Base-by-base conservation (phyloP, 2,329 filamentous ascomycete genomes). In the Pseudogymnoascus sp. region DNA sequence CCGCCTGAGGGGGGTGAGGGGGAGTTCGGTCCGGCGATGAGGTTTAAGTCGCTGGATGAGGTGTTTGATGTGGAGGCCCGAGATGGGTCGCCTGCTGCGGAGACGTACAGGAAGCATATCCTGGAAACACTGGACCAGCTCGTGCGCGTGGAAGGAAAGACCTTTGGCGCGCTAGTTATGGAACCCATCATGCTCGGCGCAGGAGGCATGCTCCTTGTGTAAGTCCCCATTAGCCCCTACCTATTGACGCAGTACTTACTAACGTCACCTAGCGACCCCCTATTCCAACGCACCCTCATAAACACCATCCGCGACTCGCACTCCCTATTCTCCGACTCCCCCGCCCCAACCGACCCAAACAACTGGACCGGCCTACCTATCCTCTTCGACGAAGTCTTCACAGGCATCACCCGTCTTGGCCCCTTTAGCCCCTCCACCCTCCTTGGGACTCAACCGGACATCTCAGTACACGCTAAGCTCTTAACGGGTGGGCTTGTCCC, bases 371-470 rank as follows among this genome's bases (percentile, higher is more conserved):
- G 91, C 1, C 81, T 96, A 3, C 91, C 91, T 0, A 77, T 96
- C 40, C 80, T 96, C 68, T 91, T 91, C 67, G 91, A 96, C 71
- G 91, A 96, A 72, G 91, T 96, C 37, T 96, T 96, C 75, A 93
- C 90, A 0, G 91, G 91, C 1, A 78, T 96, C 4, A 93, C 93
- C 73, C 89, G 91, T 11, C 84, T 96, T 0, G 91, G 91, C 1
- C 83, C 86, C 40, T 85, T 87, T 71, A 86, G 83, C 1, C 81
- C 90, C 0, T 84, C 88, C 0, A 86, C 86, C 0, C 89, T 93
- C 73, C 81, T 96, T 2, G 78, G 79, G 4, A 77, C 85, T 0
- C 75, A 90, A 34, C 83, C 91, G 0, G 91, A 96, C 69, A 87
- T 96, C 57, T 86, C 86, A 0, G 88, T 92, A 0, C 88, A 96